A percentile compares a stretch with the other conserved stretches of the same genome.
Evolutionary conservation across 2,329 filamentous ascomycete species (phyloP).

Genomic region (Pestalotiopsis sp.): DNA sequence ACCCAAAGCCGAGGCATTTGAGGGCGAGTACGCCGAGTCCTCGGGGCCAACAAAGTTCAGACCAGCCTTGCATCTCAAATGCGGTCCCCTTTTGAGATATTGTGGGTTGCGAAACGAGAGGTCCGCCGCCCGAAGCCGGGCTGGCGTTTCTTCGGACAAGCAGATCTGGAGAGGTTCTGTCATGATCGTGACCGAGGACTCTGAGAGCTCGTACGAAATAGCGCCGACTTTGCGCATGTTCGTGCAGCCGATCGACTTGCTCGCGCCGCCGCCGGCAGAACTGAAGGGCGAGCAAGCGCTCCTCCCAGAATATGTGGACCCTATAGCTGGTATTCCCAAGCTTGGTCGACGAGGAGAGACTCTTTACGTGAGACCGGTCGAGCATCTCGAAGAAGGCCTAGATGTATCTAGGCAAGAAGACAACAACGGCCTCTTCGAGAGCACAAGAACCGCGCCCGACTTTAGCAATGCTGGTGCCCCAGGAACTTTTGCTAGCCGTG

Average conservation of each 20-base stretch:
- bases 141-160: constrained; percentile 48
- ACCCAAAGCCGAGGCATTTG: constrained; percentile 64
- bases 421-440: constrained; percentile 81
- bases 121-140: constrained; percentile 38
- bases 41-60: constrained; percentile 73
- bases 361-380: constrained; percentile 86
- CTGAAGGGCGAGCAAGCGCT: constrained; percentile 66
- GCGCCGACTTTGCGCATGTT: constrained; percentile 82
- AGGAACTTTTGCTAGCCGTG: constrained; percentile 55
- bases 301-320: constrained; percentile 83
- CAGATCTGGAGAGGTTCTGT: constrained; percentile 92
- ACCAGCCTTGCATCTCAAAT: constrained; percentile 82
- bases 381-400: constrained; percentile 75
- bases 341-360: constrained; percentile 82
- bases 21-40: constrained; percentile 67
- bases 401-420: constrained; percentile 82
- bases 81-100: constrained; percentile 87
- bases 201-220: constrained; percentile 79
- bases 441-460: constrained; percentile 56
- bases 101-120: constrained; percentile 76
- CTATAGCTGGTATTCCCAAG: constrained; percentile 84
- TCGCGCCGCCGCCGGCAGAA: constrained; percentile 75
- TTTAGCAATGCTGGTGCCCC: constrained; percentile 50
- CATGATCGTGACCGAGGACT: constrained; percentile 92
- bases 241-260: constrained; percentile 79